These are phyloP conservation scores for Phylloporus arenicola DNA, from an alignment of 768 basidiomycete genomes.

Conservation along the genomic window DNA sequence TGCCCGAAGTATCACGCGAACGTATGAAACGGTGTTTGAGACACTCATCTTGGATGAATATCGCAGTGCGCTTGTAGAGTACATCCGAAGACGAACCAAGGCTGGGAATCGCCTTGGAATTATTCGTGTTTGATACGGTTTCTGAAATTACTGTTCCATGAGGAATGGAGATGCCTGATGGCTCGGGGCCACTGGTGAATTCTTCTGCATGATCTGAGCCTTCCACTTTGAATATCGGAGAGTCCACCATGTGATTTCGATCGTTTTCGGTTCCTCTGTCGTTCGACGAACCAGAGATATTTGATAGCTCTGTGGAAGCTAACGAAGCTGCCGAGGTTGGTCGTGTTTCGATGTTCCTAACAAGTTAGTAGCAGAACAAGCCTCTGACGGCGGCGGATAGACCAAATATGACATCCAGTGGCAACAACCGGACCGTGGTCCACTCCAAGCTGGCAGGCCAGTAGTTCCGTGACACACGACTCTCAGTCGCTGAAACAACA, in stretches of 20 bases:
- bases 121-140: not conserved
- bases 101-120: not conserved
- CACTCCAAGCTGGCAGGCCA: no score
- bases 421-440: no score
- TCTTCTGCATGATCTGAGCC: not conserved
- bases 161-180: not conserved
- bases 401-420: no score
- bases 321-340: no score
- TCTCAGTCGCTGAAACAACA: no score
- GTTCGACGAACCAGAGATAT: no score
- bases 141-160: not conserved
- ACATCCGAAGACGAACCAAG: not conserved
- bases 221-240: not conserved
- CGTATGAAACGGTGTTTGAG: constrained; percentile 75
- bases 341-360: no score
- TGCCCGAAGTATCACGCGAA: constrained; percentile 61
- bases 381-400: no score
- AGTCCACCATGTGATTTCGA: not conserved
- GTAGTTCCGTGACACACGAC: no score
- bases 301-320: not conserved
- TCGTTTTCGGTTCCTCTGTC: not conserved
- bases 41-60: constrained; percentile 67
- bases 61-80: constrained; percentile 15
- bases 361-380: no score
- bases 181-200: not conserved